phyloP scores from a whole-genome alignment of 1,284 basidiomycete species.

The Puccinia brachypodii region DNA sequence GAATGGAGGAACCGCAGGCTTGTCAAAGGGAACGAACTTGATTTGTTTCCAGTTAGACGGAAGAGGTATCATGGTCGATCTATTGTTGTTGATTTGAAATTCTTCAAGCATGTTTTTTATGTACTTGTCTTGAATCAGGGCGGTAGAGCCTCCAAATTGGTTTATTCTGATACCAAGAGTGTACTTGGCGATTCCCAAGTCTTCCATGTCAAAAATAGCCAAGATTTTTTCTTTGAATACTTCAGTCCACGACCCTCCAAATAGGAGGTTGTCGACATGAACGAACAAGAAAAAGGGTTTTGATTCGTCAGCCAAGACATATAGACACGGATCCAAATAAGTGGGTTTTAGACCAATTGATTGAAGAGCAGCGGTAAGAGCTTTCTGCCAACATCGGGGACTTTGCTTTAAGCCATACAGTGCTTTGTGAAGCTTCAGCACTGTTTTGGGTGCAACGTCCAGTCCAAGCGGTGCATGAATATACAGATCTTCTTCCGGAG shows the following conservation, averaged over 20 bases:
- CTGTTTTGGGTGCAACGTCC: background rate
- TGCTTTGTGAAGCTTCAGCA: slow-evolving; percentile 21
- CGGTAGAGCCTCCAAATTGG: background rate
- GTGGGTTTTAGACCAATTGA: background rate
- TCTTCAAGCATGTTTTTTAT: background rate
- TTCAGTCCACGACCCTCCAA: background rate
- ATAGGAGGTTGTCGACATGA: background rate
- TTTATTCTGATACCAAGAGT: background rate
- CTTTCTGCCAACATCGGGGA: slow-evolving; percentile 6
- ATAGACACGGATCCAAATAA: background rate
- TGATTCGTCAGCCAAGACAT: background rate
- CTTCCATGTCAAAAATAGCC: slow-evolving; percentile 23
- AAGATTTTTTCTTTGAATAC: slow-evolving; percentile 17
- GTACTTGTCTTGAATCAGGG: background rate
- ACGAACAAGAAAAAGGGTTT: background rate
- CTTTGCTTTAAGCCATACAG: slow-evolving; percentile 20
- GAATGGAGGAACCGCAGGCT: background rate
- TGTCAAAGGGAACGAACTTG: background rate
- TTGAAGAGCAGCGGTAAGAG: background rate
- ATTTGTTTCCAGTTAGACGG: background rate
- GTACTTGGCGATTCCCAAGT: background rate
- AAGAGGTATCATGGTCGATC: background rate
- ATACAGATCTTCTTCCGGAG: no score
- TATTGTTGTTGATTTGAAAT: background rate
- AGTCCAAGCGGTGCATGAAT: no score